These are phyloP conservation scores for Zasmidium citrigriseum DNA, from an alignment of 2,329 filamentous ascomycete genomes.

Conservation along the genomic window DNA sequence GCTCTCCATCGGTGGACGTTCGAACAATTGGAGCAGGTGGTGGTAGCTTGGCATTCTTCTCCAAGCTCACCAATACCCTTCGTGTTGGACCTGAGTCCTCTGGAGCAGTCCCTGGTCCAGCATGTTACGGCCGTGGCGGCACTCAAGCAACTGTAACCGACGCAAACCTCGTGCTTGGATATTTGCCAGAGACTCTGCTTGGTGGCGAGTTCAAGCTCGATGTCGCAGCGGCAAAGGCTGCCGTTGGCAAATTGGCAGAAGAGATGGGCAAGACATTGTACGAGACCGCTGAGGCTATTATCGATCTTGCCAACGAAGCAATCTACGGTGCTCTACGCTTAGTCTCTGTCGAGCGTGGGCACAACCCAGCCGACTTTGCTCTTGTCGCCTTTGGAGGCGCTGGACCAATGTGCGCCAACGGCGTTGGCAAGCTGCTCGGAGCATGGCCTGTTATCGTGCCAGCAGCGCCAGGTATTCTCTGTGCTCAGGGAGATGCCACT, in stretches of 20 bases:
- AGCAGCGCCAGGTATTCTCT: slow-evolving; percentile 30
- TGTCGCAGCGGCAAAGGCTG: slow-evolving; percentile 23
- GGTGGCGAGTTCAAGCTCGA: slow-evolving; percentile 31
- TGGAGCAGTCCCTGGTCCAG: slow-evolving; percentile 27
- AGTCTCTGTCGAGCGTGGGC: slow-evolving; percentile 29
- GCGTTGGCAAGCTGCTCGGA: slow-evolving; percentile 28
- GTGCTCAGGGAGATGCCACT: slow-evolving; percentile 29
- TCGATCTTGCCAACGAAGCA: slow-evolving; percentile 30
- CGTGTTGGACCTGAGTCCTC: slow-evolving; percentile 29
- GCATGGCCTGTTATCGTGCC: slow-evolving; percentile 31
- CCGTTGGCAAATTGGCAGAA: slow-evolving; percentile 24
- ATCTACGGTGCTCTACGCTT: slow-evolving; percentile 30
- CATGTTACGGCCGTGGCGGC: slow-evolving; percentile 28
- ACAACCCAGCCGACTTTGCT: slow-evolving; percentile 31
- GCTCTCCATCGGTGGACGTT: slow-evolving; percentile 28
- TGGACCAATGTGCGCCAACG: slow-evolving; percentile 26
- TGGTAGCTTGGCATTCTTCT: slow-evolving; percentile 29
- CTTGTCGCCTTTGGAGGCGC: slow-evolving; percentile 29
- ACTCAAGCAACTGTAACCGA: slow-evolving; percentile 30
- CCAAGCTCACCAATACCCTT: slow-evolving; percentile 27
- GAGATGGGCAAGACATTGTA: slow-evolving; percentile 29
- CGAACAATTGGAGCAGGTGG: slow-evolving; percentile 29
- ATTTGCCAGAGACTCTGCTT: slow-evolving; percentile 28
- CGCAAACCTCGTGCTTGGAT: slow-evolving; percentile 29
- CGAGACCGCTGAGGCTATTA: slow-evolving; percentile 29